Conservation (phyloP, 2,329 filamentous ascomycete genomes). For the Zymoseptoria pseudotritici region DNA sequence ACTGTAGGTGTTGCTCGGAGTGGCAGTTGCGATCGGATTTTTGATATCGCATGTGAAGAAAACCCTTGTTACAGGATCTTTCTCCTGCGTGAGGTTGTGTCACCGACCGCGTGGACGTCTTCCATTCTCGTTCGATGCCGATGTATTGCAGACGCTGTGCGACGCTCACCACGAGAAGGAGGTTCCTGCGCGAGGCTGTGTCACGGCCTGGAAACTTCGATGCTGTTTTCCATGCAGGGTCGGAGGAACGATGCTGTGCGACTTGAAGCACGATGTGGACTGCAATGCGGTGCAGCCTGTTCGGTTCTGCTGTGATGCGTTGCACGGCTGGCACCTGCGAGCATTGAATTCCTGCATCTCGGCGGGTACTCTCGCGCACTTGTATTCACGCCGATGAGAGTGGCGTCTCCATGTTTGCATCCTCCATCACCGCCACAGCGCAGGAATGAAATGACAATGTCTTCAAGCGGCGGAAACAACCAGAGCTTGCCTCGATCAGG, state of each 20-base stretch:
- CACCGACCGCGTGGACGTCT: not conserved
- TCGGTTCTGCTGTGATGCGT: not conserved
- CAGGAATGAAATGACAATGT: not conserved
- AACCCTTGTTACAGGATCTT: not conserved
- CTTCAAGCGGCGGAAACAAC: not conserved
- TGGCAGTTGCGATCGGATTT: too few species aligned
- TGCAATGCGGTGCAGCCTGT: not conserved
- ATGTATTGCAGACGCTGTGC: not conserved
- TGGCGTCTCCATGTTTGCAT: not conserved
- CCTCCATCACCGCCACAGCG: not conserved
- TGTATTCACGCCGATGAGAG: not conserved
- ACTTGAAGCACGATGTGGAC: not conserved
- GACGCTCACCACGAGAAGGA: not conserved
- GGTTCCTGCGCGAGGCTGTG: not conserved
- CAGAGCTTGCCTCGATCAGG: not conserved
- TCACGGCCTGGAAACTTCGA: not conserved
- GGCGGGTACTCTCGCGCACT: not conserved
- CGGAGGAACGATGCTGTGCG: not conserved
- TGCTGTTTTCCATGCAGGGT: not conserved
- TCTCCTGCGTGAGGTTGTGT: not conserved
- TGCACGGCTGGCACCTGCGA: not conserved
- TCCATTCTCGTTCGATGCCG: not conserved
- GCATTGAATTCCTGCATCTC: not conserved
- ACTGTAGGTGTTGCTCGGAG: too few species aligned
- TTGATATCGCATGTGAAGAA: too few species aligned